A percentile compares a stretch with the other conserved stretches of the same genome.
These are phyloP conservation scores for Pulveroboletus sp. DNA, from an alignment of 768 basidiomycete species.

Conservation along the genomic window DNA sequence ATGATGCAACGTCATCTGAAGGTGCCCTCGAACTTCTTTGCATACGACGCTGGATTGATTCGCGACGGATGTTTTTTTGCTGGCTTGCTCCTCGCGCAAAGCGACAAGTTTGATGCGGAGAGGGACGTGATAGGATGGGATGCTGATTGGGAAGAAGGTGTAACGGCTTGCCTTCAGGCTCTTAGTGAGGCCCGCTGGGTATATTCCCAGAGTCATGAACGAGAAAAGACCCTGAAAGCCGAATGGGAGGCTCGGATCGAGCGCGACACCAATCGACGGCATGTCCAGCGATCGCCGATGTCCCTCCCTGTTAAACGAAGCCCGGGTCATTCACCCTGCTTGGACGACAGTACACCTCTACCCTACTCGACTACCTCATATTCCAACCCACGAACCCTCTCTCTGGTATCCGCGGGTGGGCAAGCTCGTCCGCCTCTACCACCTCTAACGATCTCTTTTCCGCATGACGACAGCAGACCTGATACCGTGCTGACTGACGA, in stretches of 20 bases:
- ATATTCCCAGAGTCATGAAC: slow-evolving; percentile 69
- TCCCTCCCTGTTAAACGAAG: slow-evolving; percentile 23
- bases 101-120: slow-evolving; percentile 33
- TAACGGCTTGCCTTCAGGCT: slow-evolving; percentile 59
- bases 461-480: slow-evolving; percentile 49
- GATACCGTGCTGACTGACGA: slow-evolving; percentile 48
- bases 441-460: slow-evolving; percentile 37
- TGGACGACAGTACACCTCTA: slow-evolving; percentile 19
- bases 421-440: slow-evolving; percentile 46
- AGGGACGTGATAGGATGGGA: slow-evolving; percentile 22
- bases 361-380: slow-evolving; percentile 7
- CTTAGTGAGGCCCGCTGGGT: slow-evolving; percentile 82
- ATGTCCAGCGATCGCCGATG: slow-evolving; percentile 19
- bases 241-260: slow-evolving; percentile 40
- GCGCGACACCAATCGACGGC: slow-evolving; percentile 30
- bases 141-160: slow-evolving; percentile 30
- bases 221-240: slow-evolving; percentile 53
- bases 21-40: slow-evolving; percentile 53
- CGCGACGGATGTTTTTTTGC: slow-evolving; percentile 90
- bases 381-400: slow-evolving; percentile 20
- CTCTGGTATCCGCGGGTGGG: slow-evolving; percentile 31
- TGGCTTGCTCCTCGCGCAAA: slow-evolving; percentile 66
- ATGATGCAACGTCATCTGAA: slow-evolving; percentile 49
- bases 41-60: slow-evolving; percentile 81
- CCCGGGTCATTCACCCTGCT: slow-evolving; percentile 26